A percentile compares a stretch with the other conserved stretches of the same genome.
These are phyloP conservation scores for Parachlorella kessleri DNA, from an alignment of 139 green algal genomes.

Conservation along the genomic window DNA sequence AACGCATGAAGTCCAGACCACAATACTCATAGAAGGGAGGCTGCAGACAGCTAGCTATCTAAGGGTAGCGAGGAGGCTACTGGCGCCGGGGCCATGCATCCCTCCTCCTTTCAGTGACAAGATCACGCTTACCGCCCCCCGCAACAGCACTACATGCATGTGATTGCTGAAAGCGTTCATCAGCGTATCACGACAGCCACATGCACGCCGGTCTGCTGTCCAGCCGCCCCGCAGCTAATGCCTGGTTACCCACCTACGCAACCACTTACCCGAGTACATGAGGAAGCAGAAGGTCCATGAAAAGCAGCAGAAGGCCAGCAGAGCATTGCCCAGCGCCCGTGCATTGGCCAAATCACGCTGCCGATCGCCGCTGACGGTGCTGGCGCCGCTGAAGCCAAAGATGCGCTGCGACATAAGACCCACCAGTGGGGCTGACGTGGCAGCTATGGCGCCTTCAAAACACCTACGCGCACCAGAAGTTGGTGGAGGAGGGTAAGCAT, in stretches of 20 bases:
- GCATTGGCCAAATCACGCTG: conserved; percentile 33
- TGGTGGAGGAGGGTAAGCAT: background rate
- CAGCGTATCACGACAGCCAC: background rate
- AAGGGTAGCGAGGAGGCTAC: background rate
- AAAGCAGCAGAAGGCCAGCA: conserved; percentile 39
- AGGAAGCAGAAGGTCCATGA: conserved; percentile 50
- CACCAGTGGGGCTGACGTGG: conserved; percentile 61
- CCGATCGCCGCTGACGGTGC: conserved; percentile 18
- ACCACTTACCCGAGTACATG: conserved; percentile 40
- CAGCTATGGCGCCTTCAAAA: conserved; percentile 29
- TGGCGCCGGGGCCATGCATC: background rate
- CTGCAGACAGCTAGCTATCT: background rate
- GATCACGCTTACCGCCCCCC: too few relatives aligned
- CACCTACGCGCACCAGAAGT: background rate
- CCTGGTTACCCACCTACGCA: background rate
- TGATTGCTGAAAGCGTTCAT: background rate
- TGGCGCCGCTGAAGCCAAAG: conserved; percentile 62
- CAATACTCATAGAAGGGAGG: background rate
- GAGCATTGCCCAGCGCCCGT: conserved; percentile 33
- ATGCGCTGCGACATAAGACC: conserved; percentile 52
- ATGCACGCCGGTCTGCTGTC: background rate
- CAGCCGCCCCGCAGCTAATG: background rate
- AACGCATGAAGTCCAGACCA: background rate
- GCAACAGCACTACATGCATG: background rate
- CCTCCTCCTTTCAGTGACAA: background rate